These are phyloP conservation scores for Suillus spraguei DNA, from an alignment of 768 basidiomycete species.

Conservation along the genomic window DNA sequence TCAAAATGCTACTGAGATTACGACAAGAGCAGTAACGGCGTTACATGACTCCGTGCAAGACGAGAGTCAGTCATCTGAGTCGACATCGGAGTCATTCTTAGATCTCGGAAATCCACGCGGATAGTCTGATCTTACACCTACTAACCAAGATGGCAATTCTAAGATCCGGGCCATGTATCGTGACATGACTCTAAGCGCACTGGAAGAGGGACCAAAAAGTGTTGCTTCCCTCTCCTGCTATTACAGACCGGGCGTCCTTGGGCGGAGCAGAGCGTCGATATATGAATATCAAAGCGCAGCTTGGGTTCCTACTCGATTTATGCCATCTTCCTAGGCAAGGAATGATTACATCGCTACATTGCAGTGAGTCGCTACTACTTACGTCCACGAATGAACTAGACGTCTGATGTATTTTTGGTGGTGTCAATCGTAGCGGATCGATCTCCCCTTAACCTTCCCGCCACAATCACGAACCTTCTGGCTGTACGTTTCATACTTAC, in stretches of 20 bases:
- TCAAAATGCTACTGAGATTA: constrained; percentile 70
- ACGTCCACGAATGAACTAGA: not conserved
- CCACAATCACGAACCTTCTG: not conserved
- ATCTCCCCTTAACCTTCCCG: not conserved
- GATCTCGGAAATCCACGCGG: constrained; percentile 48
- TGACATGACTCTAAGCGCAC: constrained; percentile 69
- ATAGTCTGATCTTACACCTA: constrained; percentile 81
- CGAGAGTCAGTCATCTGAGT: constrained; percentile 48
- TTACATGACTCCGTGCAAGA: constrained; percentile 72
- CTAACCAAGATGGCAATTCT: constrained; percentile 72
- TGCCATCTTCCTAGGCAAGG: not conserved
- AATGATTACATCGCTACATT: not conserved
- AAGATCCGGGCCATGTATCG: constrained; percentile 66
- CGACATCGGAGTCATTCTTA: constrained; percentile 55
- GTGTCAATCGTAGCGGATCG: not conserved
- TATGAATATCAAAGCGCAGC: constrained; percentile 35
- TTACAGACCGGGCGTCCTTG: constrained; percentile 75
- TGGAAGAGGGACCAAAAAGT: constrained; percentile 65
- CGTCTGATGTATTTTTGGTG: not conserved
- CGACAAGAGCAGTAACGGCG: constrained; percentile 81
- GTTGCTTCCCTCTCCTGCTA: constrained; percentile 72
- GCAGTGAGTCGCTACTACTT: not conserved
- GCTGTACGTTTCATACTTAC: not conserved
- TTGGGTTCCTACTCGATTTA: not conserved
- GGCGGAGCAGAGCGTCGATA: constrained; percentile 68